Base-by-base conservation (phyloP, 192 early-diverging fungal species). In the Coemansia sp. region DNA sequence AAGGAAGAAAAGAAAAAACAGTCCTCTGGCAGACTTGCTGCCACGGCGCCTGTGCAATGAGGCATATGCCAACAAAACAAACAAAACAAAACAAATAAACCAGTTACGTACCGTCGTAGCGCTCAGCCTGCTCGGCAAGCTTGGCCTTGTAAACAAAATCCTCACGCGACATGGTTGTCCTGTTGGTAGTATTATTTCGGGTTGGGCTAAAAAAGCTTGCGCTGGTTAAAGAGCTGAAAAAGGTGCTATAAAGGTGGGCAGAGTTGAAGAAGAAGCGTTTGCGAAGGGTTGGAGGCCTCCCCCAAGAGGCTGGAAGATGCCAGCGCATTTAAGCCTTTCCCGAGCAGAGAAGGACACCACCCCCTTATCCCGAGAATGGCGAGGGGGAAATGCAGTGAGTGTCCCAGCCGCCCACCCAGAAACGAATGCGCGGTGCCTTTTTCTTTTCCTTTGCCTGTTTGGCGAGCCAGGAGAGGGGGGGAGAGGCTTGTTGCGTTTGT, bases 121-220 rank as follows among this genome's bases (percentile, higher is more conserved):
- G 90, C 86, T 98, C 96, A 67, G 96, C 96, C 84, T 98, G 96
- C 85, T 98, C 96, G 71, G 95, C 90, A 74, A 98, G 90, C 89
- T 96, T 96, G 86, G 95, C 95, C 93, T 95, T 94, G 89, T 95
- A 98, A 65, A 95, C 96, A 82, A 90, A 88, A 79, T 93, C 89
- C 67, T 87, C 87, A 67, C 84, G 79, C 36, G 76, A 63, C 79
- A 74, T 71, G 49, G 52, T 57, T 36, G 10, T n/a, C 8, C 25
- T 32, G 53, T 9, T 54, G 32, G 14, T 57, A 17, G 17, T 35
- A 36, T 57, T 57, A 57, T 57, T 57, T 57, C 29, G 49, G 15
- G 49, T 8, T 52, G 49, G 23, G 49, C 22, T 25, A 36, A 36
- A 57, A 36, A 57, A 57, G 55, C 5, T 8, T 35, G 17, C 33